phyloP scores from a whole-genome alignment of 2,329 filamentous ascomycete genomes.

The Phyllosticta citribraziliensis region DNA sequence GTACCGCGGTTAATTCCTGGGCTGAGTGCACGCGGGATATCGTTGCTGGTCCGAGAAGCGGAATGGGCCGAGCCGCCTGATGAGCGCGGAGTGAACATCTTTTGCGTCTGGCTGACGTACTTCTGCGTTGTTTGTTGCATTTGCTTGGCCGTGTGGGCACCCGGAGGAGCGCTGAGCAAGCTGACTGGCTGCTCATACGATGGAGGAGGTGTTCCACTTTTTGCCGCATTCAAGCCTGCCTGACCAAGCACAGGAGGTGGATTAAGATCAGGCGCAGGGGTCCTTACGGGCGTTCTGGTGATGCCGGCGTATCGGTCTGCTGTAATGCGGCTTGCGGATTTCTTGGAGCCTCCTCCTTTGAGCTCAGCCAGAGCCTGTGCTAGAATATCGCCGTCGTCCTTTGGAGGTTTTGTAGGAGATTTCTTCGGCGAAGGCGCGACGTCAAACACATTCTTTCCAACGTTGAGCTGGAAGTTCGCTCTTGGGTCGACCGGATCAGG shows the following conservation, averaged over 20 bases:
- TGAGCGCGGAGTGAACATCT: conserved; percentile 51
- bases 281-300: conserved; percentile 55
- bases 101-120: conserved; percentile 73
- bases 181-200: conserved; percentile 72
- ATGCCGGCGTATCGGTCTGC: conserved; percentile 95
- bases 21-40: conserved; percentile 45
- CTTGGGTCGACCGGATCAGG: conserved; percentile 80
- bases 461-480: conserved; percentile 83
- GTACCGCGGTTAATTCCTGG: conserved; percentile 54
- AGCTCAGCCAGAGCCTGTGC: conserved; percentile 86
- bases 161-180: conserved; percentile 76
- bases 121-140: conserved; percentile 95
- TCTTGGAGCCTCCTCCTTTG: conserved; percentile 69
- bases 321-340: conserved; percentile 74
- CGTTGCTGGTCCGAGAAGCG: conserved; percentile 27
- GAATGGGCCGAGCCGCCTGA: conserved; percentile 17
- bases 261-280: conserved; percentile 29
- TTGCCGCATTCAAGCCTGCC: conserved; percentile 41
- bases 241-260: conserved; percentile 30
- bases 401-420: conserved; percentile 24
- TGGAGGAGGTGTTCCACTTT: conserved; percentile 72
- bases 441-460: conserved; percentile 93
- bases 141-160: conserved; percentile 82
- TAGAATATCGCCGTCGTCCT: conserved; percentile 72
- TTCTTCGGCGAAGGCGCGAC: conserved; percentile 64